Evolutionary conservation across 1,139 yeast species (phyloP).

Genomic region (Hyphopichia burtonii): DNA sequence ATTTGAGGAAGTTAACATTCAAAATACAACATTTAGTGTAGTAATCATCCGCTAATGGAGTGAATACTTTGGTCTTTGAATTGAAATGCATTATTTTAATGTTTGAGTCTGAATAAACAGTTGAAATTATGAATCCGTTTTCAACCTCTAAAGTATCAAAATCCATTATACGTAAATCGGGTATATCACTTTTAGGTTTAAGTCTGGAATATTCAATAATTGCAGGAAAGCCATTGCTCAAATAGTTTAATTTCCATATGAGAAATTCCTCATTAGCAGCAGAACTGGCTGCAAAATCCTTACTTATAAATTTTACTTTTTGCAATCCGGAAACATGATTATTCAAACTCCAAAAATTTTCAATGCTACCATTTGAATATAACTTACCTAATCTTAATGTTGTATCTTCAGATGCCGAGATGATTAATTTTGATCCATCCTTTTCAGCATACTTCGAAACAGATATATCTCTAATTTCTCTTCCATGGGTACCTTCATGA

Average conservation of each 20-base stretch:
- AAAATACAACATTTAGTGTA: conserved; percentile 79
- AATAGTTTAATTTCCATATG: conserved; percentile 62
- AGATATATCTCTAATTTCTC: conserved; percentile 76
- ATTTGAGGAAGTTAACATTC: conserved; percentile 49
- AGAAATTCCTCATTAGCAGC: conserved; percentile 91
- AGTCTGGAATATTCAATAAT: conserved; percentile 47
- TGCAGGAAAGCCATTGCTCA: conserved; percentile 34
- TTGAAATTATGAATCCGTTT: conserved; percentile 52
- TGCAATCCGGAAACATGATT: conserved; percentile 90
- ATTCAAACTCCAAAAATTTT: conserved; percentile 61
- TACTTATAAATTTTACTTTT: conserved; percentile 59
- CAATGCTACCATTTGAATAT: conserved; percentile 36
- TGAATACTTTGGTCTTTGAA: conserved; percentile 33
- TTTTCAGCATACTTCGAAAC: conserved; percentile 28
- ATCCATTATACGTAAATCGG: conserved; percentile 90
- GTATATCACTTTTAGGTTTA: conserved; percentile 51
- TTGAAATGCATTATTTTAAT: conserved; percentile 65
- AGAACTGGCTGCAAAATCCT: conserved; percentile 51
- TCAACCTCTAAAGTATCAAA: conserved; percentile 48
- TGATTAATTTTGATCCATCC: conserved; percentile 37
- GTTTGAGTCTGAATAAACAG: conserved; percentile 84
- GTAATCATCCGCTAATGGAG: conserved; percentile 41
- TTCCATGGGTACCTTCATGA: conserved; percentile 76
- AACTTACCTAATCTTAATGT: conserved; percentile 60
- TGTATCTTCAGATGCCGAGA: conserved; percentile 91